These are phyloP conservation scores for Athelia sp. DNA, from an alignment of 1,284 basidiomycete genomes.

Conservation along the genomic window DNA sequence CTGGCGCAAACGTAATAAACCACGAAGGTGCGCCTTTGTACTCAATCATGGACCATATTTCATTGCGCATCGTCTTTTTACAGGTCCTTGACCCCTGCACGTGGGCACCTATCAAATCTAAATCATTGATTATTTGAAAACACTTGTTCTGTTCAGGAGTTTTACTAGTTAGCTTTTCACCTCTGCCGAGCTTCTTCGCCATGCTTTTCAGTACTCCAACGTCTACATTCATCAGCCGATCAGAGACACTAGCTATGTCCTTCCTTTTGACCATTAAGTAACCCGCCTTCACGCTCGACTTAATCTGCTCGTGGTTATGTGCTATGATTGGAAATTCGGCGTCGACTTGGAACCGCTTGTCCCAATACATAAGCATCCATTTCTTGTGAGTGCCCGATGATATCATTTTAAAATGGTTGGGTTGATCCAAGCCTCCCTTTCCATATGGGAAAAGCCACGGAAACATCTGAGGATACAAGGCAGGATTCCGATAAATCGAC, in stretches of 20 bases:
- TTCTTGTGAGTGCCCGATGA: slow-evolving; percentile 15
- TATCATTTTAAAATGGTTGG: neutral
- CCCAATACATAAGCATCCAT: slow-evolving; percentile 29
- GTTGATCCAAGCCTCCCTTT: slow-evolving; percentile 16
- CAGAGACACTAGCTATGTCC: slow-evolving; percentile 14
- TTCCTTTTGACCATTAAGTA: slow-evolving; percentile 22
- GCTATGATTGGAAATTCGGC: slow-evolving; percentile 29
- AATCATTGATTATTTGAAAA: slow-evolving; percentile 7
- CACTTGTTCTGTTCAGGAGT: slow-evolving; percentile 27
- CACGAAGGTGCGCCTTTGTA: slow-evolving; percentile 26
- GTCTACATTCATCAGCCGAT: slow-evolving; percentile 13
- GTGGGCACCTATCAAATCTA: slow-evolving; percentile 14
- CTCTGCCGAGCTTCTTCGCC: slow-evolving; percentile 12
- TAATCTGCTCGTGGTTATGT: slow-evolving; percentile 35
- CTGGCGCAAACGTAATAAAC: slow-evolving; percentile 32
- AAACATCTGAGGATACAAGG: slow-evolving; percentile 23
- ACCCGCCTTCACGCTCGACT: slow-evolving; percentile 16
- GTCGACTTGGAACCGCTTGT: slow-evolving; percentile 33
- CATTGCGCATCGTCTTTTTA: slow-evolving; percentile 27
- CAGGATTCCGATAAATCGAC: slow-evolving; percentile 19
- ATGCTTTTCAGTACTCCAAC: slow-evolving; percentile 9
- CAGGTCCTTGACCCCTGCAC: slow-evolving; percentile 26
- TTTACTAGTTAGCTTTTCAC: slow-evolving; percentile 16
- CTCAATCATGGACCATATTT: slow-evolving; percentile 27
- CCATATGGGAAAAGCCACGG: slow-evolving; percentile 25